Percentiles rank a stretch among this genome's conserved stretches.
Conservation (phyloP, 192 early-diverging fungal species). For the Rhizoclosmatium globosum region DNA sequence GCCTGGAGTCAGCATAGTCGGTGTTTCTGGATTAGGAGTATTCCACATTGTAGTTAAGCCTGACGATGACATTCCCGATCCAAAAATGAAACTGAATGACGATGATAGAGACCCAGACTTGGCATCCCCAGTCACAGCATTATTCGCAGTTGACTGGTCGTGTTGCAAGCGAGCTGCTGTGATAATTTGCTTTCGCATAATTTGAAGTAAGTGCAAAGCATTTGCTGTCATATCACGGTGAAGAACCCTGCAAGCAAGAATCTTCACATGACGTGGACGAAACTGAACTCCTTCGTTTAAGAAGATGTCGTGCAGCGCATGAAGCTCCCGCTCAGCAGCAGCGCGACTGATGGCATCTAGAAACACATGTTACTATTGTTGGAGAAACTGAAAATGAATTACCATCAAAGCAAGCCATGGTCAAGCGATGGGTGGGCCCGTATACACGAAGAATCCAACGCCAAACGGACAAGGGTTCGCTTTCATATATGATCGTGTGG, state of each 20-base stretch:
- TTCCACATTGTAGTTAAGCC: conserved; percentile 1
- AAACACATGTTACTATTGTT: conserved; percentile 1
- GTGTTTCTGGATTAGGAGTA: background rate
- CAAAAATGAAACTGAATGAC: conserved; percentile 24
- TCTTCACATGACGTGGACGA: conserved; percentile 61
- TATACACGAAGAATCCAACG: conserved; percentile 54
- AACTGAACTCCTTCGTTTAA: conserved; percentile 55
- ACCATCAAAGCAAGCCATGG: conserved; percentile 61
- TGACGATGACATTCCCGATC: conserved; percentile 14
- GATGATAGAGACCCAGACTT: background rate
- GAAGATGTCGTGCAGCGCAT: conserved; percentile 53
- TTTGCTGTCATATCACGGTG: conserved; percentile 65
- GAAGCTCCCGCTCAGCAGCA: conserved; percentile 57
- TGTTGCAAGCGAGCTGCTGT: background rate
- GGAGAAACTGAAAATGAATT: conserved; percentile 17
- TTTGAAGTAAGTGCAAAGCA: conserved; percentile 52
- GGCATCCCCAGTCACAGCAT: background rate
- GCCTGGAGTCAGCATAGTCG: conserved; percentile 16
- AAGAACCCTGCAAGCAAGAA: conserved; percentile 59
- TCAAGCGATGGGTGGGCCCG: conserved; percentile 58
- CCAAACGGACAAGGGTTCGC: conserved; percentile 60
- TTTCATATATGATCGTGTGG: conserved; percentile 59
- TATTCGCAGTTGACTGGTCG: background rate
- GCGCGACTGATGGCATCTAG: conserved; percentile 59
- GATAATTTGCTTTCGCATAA: conserved; percentile 47